Evolutionary conservation across 345 rosid species (phyloP), one percentile per base, ranked within the genome.

Genomic region (Luvunga scandens): DNA sequence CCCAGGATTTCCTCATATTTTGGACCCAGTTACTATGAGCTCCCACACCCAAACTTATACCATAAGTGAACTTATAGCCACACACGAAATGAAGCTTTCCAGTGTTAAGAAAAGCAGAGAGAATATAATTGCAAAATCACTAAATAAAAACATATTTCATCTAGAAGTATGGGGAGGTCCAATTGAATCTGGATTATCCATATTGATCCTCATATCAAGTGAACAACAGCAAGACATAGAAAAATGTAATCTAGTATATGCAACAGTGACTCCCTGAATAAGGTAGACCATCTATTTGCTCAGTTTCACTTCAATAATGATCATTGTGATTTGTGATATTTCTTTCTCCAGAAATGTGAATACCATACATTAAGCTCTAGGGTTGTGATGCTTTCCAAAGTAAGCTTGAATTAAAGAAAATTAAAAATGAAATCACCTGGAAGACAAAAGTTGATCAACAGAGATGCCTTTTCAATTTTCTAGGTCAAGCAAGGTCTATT

Each of bases 331-430:
- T 53, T 18, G 2, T 22, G 22, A 22, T 56, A 19, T 34, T 72
- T 72, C 62, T 68, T 71, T 30, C 31, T 55, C 16, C 33, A 18
- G 25, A 5, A 39, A 60, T 21, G 3, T 30, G 30, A 45, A 45
- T 30, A 42, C 33, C 38, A 34, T 4, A 33, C 45, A 31, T 6
- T 55, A 30, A 10, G n/a, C 22, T 21, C 9, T 0, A 55, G 48
- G 34, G 7, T 18, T 21, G n/a, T 1, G 9, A 6, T 19, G 60
- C 27, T 48, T 50, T 30, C 19, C 75, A 55, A 56, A 30, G 19
- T 31, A 56, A 56, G 48, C 75, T 21, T 33, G 48, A 56, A 72
- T 31, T 72, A n/a, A 56, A 71, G 12, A 62, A 75, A 33, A 70
- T 48, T 9, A 75, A 12, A 14, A 42, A 75, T n/a, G 50, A 72